A percentile compares a stretch with the other conserved stretches of the same genome.
Conservation (phyloP, 2,329 filamentous ascomycete species). For the Didymella pinodella region DNA sequence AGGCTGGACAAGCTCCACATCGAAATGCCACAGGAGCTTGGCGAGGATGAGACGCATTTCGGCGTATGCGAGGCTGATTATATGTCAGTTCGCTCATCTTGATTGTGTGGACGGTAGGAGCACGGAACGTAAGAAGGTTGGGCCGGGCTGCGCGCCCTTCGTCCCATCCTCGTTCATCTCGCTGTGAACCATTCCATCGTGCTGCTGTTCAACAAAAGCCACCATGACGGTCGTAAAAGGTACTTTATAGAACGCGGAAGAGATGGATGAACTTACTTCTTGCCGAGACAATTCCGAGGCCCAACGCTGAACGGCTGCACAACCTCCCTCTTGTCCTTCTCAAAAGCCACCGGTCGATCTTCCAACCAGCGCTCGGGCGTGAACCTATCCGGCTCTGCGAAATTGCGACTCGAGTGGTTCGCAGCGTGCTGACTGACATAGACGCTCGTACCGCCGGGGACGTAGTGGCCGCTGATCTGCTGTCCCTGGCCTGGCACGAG, state of each 20-base stretch:
- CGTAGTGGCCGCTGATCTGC: slow-evolving; percentile 35
- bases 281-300: slow-evolving; percentile 41
- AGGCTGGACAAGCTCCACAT: slow-evolving; percentile 33
- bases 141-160: too few relatives aligned
- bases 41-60: slow-evolving; percentile 42
- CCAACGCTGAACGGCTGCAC: slow-evolving; percentile 43
- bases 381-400: slow-evolving; percentile 34
- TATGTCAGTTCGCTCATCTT: slow-evolving; percentile 8
- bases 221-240: too few relatives aligned
- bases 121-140: too few relatives aligned
- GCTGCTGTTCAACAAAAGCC: too few relatives aligned
- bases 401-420: slow-evolving; percentile 43
- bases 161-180: too few relatives aligned
- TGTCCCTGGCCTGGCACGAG: slow-evolving; percentile 36
- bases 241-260: not conserved
- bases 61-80: slow-evolving; percentile 32
- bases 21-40: slow-evolving; percentile 37
- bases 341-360: slow-evolving; percentile 31
- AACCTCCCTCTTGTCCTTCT: slow-evolving; percentile 42
- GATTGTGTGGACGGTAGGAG: too few relatives aligned
- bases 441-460: slow-evolving; percentile 38
- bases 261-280: slow-evolving; percentile 41
- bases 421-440: slow-evolving; percentile 44
- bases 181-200: too few relatives aligned
- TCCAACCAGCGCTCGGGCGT: slow-evolving; percentile 51